Percentiles rank a stretch among this genome's conserved stretches.
Conservation (phyloP, 108 stramenopile species). For the Skeletonema potamos region DNA sequence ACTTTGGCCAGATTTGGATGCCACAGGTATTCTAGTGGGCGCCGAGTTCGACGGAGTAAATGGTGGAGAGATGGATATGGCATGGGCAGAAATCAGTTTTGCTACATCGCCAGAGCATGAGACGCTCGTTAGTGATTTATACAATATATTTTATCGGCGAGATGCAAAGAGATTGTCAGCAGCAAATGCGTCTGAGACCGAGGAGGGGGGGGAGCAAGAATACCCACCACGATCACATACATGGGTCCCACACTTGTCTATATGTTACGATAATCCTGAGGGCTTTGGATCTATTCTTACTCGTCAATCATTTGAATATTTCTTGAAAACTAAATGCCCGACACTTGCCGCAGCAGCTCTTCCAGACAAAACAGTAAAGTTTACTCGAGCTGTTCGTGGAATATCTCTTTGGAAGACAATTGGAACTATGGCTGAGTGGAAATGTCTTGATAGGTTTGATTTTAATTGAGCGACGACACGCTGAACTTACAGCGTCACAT, state of each 20-base stretch:
- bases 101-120: conserved; percentile 42
- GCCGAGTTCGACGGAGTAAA: conserved; percentile 36
- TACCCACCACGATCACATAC: conserved; percentile 14
- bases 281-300: conserved; percentile 13
- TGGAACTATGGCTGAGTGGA: conserved; percentile 34
- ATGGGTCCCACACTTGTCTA: conserved; percentile 44
- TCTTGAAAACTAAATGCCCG: conserved; percentile 21
- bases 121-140: conserved; percentile 14
- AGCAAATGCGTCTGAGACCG: not conserved
- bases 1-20: conserved; percentile 37
- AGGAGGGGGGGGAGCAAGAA: conserved; percentile 10
- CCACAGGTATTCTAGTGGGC: conserved; percentile 25
- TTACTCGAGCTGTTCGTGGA: conserved; percentile 20
- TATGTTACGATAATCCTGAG: conserved; percentile 48
- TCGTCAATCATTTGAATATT: conserved; percentile 12
- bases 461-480: conserved; percentile 1
- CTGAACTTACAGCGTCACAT: no score
- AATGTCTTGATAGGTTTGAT: conserved; percentile 34
- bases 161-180: not conserved
- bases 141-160: conserved; percentile 19
- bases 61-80: conserved; percentile 48
- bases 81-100: conserved; percentile 39
- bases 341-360: conserved; percentile 18
- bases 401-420: conserved; percentile 39
- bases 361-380: not conserved